These are phyloP conservation scores for Venturia nashicola DNA, from an alignment of 2,329 filamentous ascomycete genomes.

Conservation along the genomic window DNA sequence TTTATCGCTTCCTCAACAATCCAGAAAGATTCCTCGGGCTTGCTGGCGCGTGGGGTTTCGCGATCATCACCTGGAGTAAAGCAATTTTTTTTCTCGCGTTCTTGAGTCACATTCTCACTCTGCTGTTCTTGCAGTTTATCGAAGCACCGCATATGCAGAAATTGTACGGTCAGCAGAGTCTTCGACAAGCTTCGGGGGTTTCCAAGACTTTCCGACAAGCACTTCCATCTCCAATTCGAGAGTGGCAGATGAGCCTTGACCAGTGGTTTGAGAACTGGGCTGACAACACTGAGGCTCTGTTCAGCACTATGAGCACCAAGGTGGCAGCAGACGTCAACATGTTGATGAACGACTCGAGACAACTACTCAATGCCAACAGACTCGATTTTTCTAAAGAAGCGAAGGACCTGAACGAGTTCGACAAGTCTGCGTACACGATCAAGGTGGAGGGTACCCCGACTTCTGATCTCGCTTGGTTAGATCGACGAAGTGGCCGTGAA, in stretches of 20 bases:
- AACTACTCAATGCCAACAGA: constrained; percentile 77
- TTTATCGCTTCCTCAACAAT: constrained; percentile 97
- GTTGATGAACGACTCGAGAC: constrained; percentile 76
- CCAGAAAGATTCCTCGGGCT: constrained; percentile 88
- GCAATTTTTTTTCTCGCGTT: constrained; percentile 79
- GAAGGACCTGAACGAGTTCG: constrained; percentile 66
- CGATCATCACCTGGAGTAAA: constrained; percentile 82
- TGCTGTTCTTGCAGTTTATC: constrained; percentile 83
- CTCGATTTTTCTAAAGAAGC: constrained; percentile 71
- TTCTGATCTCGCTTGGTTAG: constrained; percentile 36
- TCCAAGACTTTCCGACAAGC: constrained; percentile 84
- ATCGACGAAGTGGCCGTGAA: constrained; percentile 60
- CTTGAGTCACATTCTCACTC: constrained; percentile 70
- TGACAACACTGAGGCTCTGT: constrained; percentile 80
- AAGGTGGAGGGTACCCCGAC: constrained; percentile 54
- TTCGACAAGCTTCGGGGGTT: constrained; percentile 78
- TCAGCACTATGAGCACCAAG: constrained; percentile 76
- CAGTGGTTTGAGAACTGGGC: constrained; percentile 74
- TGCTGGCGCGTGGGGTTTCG: constrained; percentile 90
- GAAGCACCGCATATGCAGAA: constrained; percentile 98
- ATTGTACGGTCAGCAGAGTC: constrained; percentile 65
- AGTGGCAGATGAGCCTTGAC: constrained; percentile 78
- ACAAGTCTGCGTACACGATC: constrained; percentile 70
- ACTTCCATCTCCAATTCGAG: constrained; percentile 69
- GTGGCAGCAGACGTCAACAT: constrained; percentile 75